phyloP scores from a whole-genome alignment of 768 basidiomycete genomes.

The Xanthoconium purpureum region DNA sequence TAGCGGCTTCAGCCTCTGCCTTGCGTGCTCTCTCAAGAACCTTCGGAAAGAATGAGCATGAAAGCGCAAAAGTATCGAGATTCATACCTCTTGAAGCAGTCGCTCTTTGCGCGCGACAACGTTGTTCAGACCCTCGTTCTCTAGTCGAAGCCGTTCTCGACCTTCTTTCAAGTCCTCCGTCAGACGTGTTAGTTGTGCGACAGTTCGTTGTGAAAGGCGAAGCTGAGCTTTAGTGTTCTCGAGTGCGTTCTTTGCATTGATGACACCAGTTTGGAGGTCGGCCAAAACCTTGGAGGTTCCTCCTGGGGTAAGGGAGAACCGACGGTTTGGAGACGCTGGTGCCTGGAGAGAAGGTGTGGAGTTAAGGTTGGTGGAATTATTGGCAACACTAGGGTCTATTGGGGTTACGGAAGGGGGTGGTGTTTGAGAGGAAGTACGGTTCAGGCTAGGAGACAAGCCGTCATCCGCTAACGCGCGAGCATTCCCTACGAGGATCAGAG shows the following conservation, averaged over 20 bases:
- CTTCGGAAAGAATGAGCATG: slow-evolving; percentile 31
- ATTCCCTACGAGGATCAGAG: slow-evolving; percentile 53
- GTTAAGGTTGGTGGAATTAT: slow-evolving; percentile 27
- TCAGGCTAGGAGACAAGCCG: slow-evolving; percentile 39
- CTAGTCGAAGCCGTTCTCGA: slow-evolving; percentile 73
- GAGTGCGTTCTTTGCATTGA: slow-evolving; percentile 73
- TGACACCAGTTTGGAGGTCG: slow-evolving; percentile 80
- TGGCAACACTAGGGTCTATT: slow-evolving; percentile 35
- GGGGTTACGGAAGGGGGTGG: slow-evolving; percentile 31
- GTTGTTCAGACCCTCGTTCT: slow-evolving; percentile 86
- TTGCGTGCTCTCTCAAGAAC: slow-evolving; percentile 82
- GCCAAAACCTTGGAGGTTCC: slow-evolving; percentile 87
- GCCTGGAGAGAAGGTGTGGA: slow-evolving; percentile 42
- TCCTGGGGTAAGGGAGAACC: slow-evolving; percentile 64
- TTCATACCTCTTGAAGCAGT: slow-evolving; percentile 73
- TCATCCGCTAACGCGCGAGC: slow-evolving; percentile 82
- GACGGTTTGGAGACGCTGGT: slow-evolving; percentile 49
- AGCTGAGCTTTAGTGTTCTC: slow-evolving; percentile 86
- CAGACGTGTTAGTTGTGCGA: slow-evolving; percentile 80
- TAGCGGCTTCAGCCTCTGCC: slow-evolving; percentile 72
- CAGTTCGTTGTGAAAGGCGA: slow-evolving; percentile 74
- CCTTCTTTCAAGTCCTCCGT: slow-evolving; percentile 88
- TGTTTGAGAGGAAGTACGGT: slow-evolving; percentile 31
- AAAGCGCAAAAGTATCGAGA: neutral
- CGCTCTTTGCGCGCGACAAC: slow-evolving; percentile 87